phyloP scores from a whole-genome alignment of 768 basidiomycete species.

The Macrolepiota albuminosa region DNA sequence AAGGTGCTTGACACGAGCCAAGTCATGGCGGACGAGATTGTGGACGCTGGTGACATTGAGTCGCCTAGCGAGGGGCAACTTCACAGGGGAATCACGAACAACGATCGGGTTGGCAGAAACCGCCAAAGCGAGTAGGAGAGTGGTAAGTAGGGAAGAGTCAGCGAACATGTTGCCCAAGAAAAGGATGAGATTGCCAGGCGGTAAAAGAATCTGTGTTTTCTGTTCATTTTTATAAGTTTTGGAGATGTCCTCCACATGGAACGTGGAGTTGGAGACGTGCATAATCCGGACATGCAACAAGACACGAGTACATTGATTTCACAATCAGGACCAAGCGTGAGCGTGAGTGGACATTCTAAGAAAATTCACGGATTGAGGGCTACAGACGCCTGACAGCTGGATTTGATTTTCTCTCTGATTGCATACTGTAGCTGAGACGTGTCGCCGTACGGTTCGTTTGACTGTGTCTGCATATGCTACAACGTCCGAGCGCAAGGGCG shows the following conservation, averaged over 20 bases:
- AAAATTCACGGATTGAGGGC: not conserved
- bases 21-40: slow-evolving; percentile 48
- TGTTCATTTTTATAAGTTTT: slow-evolving; percentile 11
- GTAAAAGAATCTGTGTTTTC: not conserved
- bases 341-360: not conserved
- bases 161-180: slow-evolving; percentile 28
- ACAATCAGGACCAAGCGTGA: not conserved
- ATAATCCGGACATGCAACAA: not conserved
- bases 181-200: not conserved
- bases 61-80: slow-evolving; percentile 47
- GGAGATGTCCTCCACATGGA: not conserved
- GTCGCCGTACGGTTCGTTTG: not conserved
- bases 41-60: slow-evolving; percentile 45
- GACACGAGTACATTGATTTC: not conserved
- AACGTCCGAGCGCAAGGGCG: not conserved
- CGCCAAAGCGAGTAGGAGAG: slow-evolving; percentile 41
- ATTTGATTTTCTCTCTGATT: not conserved
- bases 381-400: not conserved
- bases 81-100: slow-evolving; percentile 35
- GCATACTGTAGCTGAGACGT: not conserved
- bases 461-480: slow-evolving; percentile 1
- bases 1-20: slow-evolving; percentile 42
- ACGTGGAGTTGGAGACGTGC: not conserved
- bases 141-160: slow-evolving; percentile 34
- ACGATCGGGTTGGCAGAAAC: slow-evolving; percentile 42